A percentile compares a stretch with the other conserved stretches of the same genome.
These are phyloP conservation scores for Fusarium tanahbumbuense DNA, from an alignment of 2,329 filamentous ascomycete genomes.

Conservation along the genomic window DNA sequence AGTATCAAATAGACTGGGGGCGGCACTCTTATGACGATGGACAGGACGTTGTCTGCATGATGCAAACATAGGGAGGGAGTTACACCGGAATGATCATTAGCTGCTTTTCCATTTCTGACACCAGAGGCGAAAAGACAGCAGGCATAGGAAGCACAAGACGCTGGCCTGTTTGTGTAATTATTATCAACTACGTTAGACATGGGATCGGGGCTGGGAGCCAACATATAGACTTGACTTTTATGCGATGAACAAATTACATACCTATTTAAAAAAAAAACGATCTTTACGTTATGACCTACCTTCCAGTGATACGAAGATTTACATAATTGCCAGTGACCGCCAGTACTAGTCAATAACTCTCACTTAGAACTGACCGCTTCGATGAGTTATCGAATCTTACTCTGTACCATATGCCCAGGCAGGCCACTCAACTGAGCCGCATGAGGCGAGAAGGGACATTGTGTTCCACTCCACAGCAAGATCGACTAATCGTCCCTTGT, in stretches of 20 bases:
- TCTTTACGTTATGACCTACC: neutral
- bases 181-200: slow-evolving; percentile 40
- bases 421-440: slow-evolving; percentile 14
- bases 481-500: slow-evolving; percentile 16
- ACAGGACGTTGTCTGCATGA: slow-evolving; percentile 45
- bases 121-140: slow-evolving; percentile 32
- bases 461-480: slow-evolving; percentile 13
- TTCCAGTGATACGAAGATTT: neutral
- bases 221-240: slow-evolving; percentile 43
- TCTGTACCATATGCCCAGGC: neutral
- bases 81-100: slow-evolving; percentile 41
- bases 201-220: slow-evolving; percentile 38
- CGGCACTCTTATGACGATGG: slow-evolving; percentile 46
- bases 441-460: slow-evolving; percentile 8
- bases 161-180: slow-evolving; percentile 47
- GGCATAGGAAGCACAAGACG: slow-evolving; percentile 45
- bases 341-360: neutral
- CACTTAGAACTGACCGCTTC: neutral
- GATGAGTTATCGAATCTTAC: neutral
- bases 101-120: slow-evolving; percentile 29
- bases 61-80: slow-evolving; percentile 44
- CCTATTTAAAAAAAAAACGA: neutral
- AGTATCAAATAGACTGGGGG: slow-evolving; percentile 47
- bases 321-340: neutral
- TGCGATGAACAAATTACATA: slow-evolving; percentile 20